Percentiles rank a stretch among this genome's conserved stretches.
These are phyloP conservation scores for Alternaria metachromatica DNA, from an alignment of 2,329 filamentous ascomycete genomes.

Conservation along the genomic window DNA sequence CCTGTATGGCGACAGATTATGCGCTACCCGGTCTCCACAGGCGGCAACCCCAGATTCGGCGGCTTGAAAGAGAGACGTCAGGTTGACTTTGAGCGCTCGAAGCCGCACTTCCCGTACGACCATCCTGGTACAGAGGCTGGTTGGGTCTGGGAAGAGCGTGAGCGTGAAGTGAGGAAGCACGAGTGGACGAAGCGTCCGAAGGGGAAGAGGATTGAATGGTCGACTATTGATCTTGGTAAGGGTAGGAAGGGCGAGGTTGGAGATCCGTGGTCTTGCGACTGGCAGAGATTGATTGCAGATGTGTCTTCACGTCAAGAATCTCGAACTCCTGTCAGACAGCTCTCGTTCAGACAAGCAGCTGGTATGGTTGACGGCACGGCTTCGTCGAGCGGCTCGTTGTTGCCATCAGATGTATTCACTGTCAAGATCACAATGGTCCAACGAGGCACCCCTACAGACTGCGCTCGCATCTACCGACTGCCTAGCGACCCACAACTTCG, in stretches of 20 bases:
- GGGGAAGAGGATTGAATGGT: slow-evolving; percentile 79
- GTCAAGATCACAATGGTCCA: slow-evolving; percentile 71
- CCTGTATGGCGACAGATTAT: slow-evolving; percentile 87
- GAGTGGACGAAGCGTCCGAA: slow-evolving; percentile 81
- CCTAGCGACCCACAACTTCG: slow-evolving; percentile 67
- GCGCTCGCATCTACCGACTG: slow-evolving; percentile 86
- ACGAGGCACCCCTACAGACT: slow-evolving; percentile 73
- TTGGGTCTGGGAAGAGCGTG: slow-evolving; percentile 74
- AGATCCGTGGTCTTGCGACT: slow-evolving; percentile 82
- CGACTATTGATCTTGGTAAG: slow-evolving; percentile 74
- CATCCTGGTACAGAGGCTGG: slow-evolving; percentile 81
- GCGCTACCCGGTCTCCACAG: slow-evolving; percentile 79
- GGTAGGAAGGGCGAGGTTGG: slow-evolving; percentile 83
- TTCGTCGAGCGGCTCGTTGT: neutral
- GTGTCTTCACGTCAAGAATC: neutral
- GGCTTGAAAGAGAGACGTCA: slow-evolving; percentile 82
- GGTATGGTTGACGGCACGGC: slow-evolving; percentile 12
- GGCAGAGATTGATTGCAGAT: slow-evolving; percentile 68
- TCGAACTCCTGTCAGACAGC: slow-evolving; percentile 32
- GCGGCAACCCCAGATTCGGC: slow-evolving; percentile 81
- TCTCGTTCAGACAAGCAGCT: slow-evolving; percentile 40
- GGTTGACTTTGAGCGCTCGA: slow-evolving; percentile 77
- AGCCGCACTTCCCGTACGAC: slow-evolving; percentile 87
- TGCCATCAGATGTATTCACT: slow-evolving; percentile 56
- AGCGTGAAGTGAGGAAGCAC: slow-evolving; percentile 64